phyloP scores from a whole-genome alignment of 192 early-diverging fungal genomes.

The Backusella tarrabulga region DNA sequence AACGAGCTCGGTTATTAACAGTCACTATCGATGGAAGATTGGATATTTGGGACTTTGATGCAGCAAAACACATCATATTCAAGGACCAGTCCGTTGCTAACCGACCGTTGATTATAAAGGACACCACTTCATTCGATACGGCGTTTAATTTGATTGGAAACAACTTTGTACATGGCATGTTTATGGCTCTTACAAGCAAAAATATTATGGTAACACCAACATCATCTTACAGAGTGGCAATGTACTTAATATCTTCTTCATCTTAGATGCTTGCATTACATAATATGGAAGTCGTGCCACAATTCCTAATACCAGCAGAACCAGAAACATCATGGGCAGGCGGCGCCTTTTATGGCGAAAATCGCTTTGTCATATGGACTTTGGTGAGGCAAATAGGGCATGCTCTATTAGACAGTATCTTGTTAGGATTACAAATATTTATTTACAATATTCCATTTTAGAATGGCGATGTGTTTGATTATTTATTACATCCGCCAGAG shows the following conservation, averaged over 20 bases:
- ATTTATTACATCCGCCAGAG: constrained; percentile 28
- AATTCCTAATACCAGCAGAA: constrained; percentile 16
- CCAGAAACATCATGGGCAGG: constrained; percentile 31
- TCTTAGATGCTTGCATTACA: constrained; percentile 5
- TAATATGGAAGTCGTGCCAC: constrained; percentile 14
- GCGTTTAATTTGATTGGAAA: constrained; percentile 20
- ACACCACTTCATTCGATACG: background rate
- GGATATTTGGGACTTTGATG: constrained; percentile 54
- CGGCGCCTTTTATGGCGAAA: constrained; percentile 35
- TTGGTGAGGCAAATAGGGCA: constrained; percentile 29
- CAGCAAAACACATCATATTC: constrained; percentile 37
- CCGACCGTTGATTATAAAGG: constrained; percentile 8
- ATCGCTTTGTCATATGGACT: constrained; percentile 41
- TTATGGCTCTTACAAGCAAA: constrained; percentile 33
- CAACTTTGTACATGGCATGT: constrained; percentile 16
- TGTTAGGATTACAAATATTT: background rate
- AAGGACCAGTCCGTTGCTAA: constrained; percentile 38
- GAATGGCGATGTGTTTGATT: constrained; percentile 37
- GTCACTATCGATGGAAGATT: constrained; percentile 46
- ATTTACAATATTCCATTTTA: constrained; percentile 6
- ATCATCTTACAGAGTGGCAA: no score
- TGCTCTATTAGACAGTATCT: background rate
- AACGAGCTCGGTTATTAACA: constrained; percentile 42
- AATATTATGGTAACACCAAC: constrained; percentile 19
- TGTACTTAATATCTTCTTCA: background rate